phyloP scores from a whole-genome alignment of 2,329 filamentous ascomycete species.

The Hortaea sp. region DNA sequence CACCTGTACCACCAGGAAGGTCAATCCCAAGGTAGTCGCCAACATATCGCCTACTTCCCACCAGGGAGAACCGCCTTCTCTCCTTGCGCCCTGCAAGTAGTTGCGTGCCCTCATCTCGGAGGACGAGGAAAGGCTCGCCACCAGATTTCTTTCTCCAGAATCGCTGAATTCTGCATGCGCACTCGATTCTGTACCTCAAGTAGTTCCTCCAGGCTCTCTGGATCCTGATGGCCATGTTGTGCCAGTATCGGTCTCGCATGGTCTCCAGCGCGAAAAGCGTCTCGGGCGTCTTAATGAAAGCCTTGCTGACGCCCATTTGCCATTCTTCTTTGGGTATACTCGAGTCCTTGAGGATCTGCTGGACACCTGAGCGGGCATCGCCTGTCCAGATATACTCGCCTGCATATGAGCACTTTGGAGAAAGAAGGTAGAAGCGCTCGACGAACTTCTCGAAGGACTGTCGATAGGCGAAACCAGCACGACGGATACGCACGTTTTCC shows the following conservation, averaged over 20 bases:
- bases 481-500: conserved; percentile 94
- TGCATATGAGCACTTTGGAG: conserved; percentile 88
- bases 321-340: conserved; percentile 92
- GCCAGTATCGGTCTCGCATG: conserved; percentile 97
- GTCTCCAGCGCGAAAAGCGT: conserved; percentile 93
- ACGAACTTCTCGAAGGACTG: conserved; percentile 98
- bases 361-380: conserved; percentile 74
- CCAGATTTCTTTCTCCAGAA: conserved; percentile 93
- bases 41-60: conserved; percentile 84
- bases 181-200: conserved; percentile 82
- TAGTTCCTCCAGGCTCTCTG: conserved; percentile 97
- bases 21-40: conserved; percentile 91
- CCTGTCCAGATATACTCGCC: conserved; percentile 96
- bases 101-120: conserved; percentile 79
- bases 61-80: conserved; percentile 76
- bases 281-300: conserved; percentile 96
- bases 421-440: conserved; percentile 90
- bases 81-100: conserved; percentile 81
- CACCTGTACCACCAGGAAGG: conserved; percentile 67
- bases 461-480: conserved; percentile 92
- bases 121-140: conserved; percentile 76
- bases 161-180: conserved; percentile 83
- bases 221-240: conserved; percentile 97
- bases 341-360: conserved; percentile 90
- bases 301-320: conserved; percentile 94